A percentile compares a stretch with the other conserved stretches of the same genome.
These are phyloP conservation scores for Metschnikowia sp. DNA, from an alignment of 805 yeast genomes.

Conservation along the genomic window DNA sequence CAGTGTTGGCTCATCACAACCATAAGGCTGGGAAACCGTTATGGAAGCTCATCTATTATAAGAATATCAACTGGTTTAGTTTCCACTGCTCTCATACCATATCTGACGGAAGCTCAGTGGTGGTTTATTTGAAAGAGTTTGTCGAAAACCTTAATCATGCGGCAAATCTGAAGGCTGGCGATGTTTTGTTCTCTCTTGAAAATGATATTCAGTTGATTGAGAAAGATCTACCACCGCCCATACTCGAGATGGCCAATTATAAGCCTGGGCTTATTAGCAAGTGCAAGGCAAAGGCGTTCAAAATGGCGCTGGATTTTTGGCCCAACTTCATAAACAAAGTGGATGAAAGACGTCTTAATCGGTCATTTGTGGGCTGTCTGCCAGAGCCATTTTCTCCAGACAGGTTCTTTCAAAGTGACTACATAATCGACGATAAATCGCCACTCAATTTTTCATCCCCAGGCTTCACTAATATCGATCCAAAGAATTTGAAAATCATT, in stretches of 20 bases:
- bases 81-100: constrained; percentile 6
- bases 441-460: constrained; percentile 5
- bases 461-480: constrained; percentile 2
- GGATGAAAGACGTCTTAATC: constrained; percentile 8
- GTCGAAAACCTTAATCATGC: constrained; percentile 7
- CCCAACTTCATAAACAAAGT: constrained; percentile 6
- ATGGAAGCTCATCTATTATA: constrained; percentile 8
- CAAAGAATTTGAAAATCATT: background rate
- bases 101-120: constrained; percentile 11
- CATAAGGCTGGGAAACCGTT: background rate
- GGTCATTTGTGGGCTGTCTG: constrained; percentile 5
- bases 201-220: constrained; percentile 6
- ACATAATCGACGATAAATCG: constrained; percentile 1
- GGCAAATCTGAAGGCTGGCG: background rate
- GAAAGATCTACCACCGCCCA: constrained; percentile 5
- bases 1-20: background rate
- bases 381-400: constrained; percentile 5
- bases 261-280: constrained; percentile 2
- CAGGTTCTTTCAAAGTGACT: constrained; percentile 7
- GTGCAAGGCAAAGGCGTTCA: background rate
- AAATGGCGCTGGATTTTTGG: constrained; percentile 3
- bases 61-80: constrained; percentile 8
- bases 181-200: constrained; percentile 4
- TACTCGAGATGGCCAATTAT: constrained; percentile 1
- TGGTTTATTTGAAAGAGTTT: constrained; percentile 9